phyloP scores from a whole-genome alignment of 1,284 basidiomycete species.

The Malassezia equina region DNA sequence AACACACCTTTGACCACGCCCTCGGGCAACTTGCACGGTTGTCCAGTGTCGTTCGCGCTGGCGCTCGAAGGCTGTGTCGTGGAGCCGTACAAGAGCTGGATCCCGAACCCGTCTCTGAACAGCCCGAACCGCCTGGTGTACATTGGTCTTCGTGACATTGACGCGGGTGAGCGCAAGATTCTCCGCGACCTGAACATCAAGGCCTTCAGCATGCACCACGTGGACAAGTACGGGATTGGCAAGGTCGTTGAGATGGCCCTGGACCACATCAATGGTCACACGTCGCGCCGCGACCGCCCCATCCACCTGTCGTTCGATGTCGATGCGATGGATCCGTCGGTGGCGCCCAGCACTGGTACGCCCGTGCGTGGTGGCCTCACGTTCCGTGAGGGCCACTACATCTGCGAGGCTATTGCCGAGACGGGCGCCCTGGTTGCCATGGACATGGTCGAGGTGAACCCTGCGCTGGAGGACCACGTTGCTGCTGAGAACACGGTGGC shows the following conservation, averaged over 20 bases:
- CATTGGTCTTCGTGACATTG: conserved; percentile 90
- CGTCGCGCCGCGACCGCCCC: conserved; percentile 58
- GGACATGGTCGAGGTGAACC: conserved; percentile 78
- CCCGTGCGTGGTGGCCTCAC: conserved; percentile 88
- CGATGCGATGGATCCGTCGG: conserved; percentile 70
- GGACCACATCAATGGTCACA: conserved; percentile 65
- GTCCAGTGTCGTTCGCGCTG: conserved; percentile 85
- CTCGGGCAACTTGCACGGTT: conserved; percentile 93
- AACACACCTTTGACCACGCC: conserved; percentile 74
- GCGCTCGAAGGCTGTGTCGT: conserved; percentile 46
- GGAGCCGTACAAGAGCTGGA: conserved; percentile 43
- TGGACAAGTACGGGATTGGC: conserved; percentile 89
- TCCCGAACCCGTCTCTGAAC: conserved; percentile 47
- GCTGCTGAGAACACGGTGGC: conserved; percentile 74
- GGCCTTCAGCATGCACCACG: conserved; percentile 94
- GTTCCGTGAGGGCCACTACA: conserved; percentile 87
- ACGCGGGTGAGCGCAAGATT: conserved; percentile 77
- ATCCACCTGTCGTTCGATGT: conserved; percentile 96
- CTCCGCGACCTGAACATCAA: conserved; percentile 77
- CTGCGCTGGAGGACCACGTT: conserved; percentile 63
- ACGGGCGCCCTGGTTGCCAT: conserved; percentile 83
- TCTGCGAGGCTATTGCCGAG: conserved; percentile 86
- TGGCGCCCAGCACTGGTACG: conserved; percentile 90
- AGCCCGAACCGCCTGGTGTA: conserved; percentile 70
- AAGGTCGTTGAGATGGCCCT: conserved; percentile 81